A percentile compares a stretch with the other conserved stretches of the same genome.
These are phyloP conservation scores for Neonectria sp. DNA, from an alignment of 2,329 filamentous ascomycete species.

Conservation along the genomic window DNA sequence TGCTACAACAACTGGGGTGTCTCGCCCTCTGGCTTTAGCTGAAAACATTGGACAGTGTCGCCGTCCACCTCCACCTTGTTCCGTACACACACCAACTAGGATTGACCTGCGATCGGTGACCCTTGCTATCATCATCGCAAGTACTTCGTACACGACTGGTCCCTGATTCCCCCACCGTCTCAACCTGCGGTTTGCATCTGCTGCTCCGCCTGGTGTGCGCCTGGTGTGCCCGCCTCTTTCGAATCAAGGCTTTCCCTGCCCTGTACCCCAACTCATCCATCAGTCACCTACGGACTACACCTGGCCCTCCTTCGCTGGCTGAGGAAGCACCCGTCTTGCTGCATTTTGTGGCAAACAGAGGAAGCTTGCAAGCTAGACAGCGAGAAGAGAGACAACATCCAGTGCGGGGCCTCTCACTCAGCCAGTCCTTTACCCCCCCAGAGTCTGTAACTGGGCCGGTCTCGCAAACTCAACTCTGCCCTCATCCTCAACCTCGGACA, in stretches of 20 bases:
- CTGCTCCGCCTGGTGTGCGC: slow-evolving; percentile 37
- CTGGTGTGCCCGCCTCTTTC: slow-evolving; percentile 41
- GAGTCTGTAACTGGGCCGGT: slow-evolving; percentile 39
- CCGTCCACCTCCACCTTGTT: slow-evolving; percentile 33
- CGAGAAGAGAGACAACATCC: slow-evolving; percentile 49
- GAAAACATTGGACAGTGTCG: slow-evolving; percentile 31
- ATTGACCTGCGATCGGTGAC: slow-evolving; percentile 44
- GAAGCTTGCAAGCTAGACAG: slow-evolving; percentile 38
- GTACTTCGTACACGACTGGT: slow-evolving; percentile 29
- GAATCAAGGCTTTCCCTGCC: slow-evolving; percentile 41
- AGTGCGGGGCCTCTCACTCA: slow-evolving; percentile 43
- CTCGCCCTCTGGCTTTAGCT: slow-evolving; percentile 30
- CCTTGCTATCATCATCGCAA: slow-evolving; percentile 38
- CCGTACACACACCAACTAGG: slow-evolving; percentile 32
- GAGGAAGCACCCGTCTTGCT: slow-evolving; percentile 41
- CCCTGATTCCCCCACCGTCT: slow-evolving; percentile 46
- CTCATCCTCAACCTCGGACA: slow-evolving; percentile 38
- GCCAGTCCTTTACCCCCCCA: slow-evolving; percentile 41
- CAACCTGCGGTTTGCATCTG: slow-evolving; percentile 29
- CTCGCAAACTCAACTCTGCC: slow-evolving; percentile 39
- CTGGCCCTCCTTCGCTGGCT: slow-evolving; percentile 39
- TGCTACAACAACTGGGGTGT: slow-evolving; percentile 37
- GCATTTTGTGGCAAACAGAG: slow-evolving; percentile 36
- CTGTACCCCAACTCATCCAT: slow-evolving; percentile 42
- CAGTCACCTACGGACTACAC: slow-evolving; percentile 34